Conservation (phyloP, 2,329 filamentous ascomycete species). For the Monosporascus ibericus region DNA sequence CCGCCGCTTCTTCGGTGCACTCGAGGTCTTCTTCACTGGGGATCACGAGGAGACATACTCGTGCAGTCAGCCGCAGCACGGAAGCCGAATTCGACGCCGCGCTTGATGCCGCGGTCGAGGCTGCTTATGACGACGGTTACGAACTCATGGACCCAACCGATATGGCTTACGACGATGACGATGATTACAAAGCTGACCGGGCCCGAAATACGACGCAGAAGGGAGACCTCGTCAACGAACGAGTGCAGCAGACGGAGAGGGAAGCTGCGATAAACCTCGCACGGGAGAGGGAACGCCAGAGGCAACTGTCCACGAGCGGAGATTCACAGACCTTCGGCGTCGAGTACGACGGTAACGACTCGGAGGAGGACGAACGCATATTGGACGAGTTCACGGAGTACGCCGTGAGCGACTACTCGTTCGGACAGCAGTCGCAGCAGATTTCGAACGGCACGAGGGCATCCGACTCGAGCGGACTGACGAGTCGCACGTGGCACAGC, state of each 20-base stretch:
- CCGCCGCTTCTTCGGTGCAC: constrained; percentile 71
- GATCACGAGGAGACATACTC: constrained; percentile 63
- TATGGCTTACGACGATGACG: constrained; percentile 26
- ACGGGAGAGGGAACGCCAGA: constrained; percentile 51
- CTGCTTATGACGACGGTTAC: constrained; percentile 87
- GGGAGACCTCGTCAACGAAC: constrained; percentile 70
- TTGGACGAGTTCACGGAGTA: constrained; percentile 89
- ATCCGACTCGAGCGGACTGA: constrained; percentile 75
- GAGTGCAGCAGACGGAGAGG: constrained; percentile 65
- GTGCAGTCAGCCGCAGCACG: constrained; percentile 62
- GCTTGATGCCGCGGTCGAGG: constrained; percentile 90
- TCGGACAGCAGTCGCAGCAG: constrained; percentile 58
- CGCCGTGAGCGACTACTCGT: constrained; percentile 75
- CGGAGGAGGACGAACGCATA: constrained; percentile 67
- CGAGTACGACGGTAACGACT: constrained; percentile 58
- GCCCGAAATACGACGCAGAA: constrained; percentile 54
- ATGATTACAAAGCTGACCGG: constrained; percentile 35
- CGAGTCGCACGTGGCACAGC: constrained; percentile 75
- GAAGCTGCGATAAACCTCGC: constrained; percentile 59
- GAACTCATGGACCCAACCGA: constrained; percentile 59
- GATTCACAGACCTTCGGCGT: constrained; percentile 45
- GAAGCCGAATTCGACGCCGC: constrained; percentile 92
- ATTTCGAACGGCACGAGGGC: constrained; percentile 63
- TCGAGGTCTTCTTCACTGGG: constrained; percentile 70
- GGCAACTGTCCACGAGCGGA: constrained; percentile 29